A percentile compares a stretch with the other conserved stretches of the same genome.
These are phyloP conservation scores for Polysphondylium violaceum DNA, from an alignment of 78 protist species.

Conservation along the genomic window DNA sequence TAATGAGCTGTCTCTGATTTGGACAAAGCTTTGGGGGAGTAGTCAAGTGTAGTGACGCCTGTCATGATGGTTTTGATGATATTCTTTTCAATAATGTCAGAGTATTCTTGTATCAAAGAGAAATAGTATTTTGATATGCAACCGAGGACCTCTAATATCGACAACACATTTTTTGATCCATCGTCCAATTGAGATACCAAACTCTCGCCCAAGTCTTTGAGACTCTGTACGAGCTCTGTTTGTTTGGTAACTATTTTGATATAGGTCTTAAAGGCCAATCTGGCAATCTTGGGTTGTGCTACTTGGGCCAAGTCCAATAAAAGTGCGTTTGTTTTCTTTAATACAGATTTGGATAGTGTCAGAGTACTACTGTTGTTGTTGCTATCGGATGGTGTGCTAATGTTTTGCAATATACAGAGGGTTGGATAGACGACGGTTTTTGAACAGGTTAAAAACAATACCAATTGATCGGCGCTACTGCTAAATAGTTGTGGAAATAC, in stretches of 20 bases:
- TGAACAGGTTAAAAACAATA: constrained; percentile 25
- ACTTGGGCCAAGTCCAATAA: constrained; percentile 14
- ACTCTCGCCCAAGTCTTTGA: constrained; percentile 16
- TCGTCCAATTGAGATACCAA: constrained; percentile 14
- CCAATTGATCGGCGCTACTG: background rate
- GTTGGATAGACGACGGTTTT: constrained; percentile 21
- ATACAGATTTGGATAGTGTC: background rate
- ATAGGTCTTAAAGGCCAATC: constrained; percentile 34
- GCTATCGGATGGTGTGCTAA: background rate
- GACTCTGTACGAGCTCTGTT: background rate
- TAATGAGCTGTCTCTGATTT: background rate
- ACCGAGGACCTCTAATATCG: constrained; percentile 33
- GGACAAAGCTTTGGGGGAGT: background rate
- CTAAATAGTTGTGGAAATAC: constrained; percentile 18
- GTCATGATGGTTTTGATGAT: constrained; percentile 17
- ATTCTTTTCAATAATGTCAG: constrained; percentile 12
- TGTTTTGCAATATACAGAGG: background rate
- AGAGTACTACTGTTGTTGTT: background rate
- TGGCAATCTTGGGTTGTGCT: constrained; percentile 41
- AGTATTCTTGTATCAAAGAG: background rate
- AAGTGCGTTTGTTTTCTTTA: background rate
- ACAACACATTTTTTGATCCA: constrained; percentile 23
- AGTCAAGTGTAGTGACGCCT: constrained; percentile 26
- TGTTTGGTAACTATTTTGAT: constrained; percentile 7
- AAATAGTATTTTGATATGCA: constrained; percentile 26